Evolutionary conservation across 306 rosid species (phyloP).

Genomic region (Quercus engelmannii): DNA sequence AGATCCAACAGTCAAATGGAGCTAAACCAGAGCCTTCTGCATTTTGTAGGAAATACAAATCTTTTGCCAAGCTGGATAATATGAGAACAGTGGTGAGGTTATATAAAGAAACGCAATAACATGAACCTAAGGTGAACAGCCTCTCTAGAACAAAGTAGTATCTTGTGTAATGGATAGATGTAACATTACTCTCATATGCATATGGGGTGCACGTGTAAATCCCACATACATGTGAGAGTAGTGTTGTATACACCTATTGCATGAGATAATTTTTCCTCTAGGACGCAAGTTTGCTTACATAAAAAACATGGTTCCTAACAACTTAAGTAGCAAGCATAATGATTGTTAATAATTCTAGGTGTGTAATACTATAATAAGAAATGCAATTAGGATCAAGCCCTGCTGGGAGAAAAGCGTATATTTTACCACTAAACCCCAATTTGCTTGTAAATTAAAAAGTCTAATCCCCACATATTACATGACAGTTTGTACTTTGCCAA

Average conservation of each 20-base stretch:
- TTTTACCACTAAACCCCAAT: neutral
- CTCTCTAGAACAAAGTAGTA: too few relatives aligned
- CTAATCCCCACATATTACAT: neutral
- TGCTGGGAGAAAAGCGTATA: too few relatives aligned
- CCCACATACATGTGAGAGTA: too few relatives aligned
- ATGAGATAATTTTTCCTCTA: too few relatives aligned
- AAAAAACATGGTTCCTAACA: neutral
- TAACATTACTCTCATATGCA: too few relatives aligned
- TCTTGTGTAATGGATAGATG: too few relatives aligned
- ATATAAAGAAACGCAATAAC: neutral
- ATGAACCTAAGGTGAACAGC: too few relatives aligned
- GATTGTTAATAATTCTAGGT: neutral
- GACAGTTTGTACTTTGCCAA: neutral
- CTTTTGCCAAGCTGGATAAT: slow-evolving; percentile 67
- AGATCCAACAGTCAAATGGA: slow-evolving; percentile 89
- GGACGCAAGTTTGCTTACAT: neutral
- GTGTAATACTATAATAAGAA: neutral
- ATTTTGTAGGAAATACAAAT: slow-evolving; percentile 78
- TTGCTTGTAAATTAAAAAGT: neutral
- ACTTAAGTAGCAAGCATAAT: neutral
- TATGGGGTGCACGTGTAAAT: too few relatives aligned
- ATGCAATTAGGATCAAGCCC: neutral
- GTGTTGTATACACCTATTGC: too few relatives aligned
- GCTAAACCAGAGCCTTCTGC: slow-evolving; percentile 94
- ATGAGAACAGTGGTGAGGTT: slow-evolving; percentile 14